A percentile compares a stretch with the other conserved stretches of the same genome.
Evolutionary conservation across 495 filamentous ascomycete genomes (phyloP).

Genomic region (Neurospora sp.): DNA sequence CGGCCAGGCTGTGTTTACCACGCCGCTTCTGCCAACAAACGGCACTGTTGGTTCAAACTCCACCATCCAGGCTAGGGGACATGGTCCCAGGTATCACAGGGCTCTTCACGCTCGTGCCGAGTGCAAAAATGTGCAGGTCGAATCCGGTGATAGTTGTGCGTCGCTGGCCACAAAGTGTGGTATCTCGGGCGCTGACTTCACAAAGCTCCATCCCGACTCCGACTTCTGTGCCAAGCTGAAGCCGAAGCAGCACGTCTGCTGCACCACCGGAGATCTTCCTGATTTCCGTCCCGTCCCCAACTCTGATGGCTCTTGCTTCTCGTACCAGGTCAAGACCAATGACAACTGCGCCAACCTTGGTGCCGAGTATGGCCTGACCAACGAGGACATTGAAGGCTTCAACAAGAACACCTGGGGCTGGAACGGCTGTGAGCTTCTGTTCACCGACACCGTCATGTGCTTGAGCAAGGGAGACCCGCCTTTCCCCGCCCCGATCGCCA

Average conservation of each 20-base stretch:
- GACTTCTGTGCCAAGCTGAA: conserved; percentile 27
- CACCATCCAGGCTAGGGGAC: neutral
- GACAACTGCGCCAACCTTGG: conserved; percentile 30
- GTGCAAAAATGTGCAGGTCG: conserved; percentile 16
- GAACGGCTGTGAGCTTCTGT: conserved; percentile 31
- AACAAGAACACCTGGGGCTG: conserved; percentile 44
- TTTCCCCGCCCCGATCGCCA: conserved; percentile 27
- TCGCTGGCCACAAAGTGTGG: conserved; percentile 31
- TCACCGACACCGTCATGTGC: conserved; percentile 27
- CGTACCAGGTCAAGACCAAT: conserved; percentile 19
- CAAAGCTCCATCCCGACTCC: conserved; percentile 26
- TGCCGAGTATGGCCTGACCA: conserved; percentile 20
- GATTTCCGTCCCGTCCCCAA: conserved; percentile 29
- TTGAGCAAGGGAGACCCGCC: conserved; percentile 37
- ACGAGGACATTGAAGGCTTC: conserved; percentile 21
- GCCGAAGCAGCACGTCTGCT: conserved; percentile 36
- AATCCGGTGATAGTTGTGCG: conserved; percentile 28
- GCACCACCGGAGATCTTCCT: conserved; percentile 27
- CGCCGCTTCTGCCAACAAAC: conserved; percentile 2
- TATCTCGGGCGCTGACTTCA: conserved; percentile 27
- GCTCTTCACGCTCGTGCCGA: neutral
- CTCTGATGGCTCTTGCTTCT: conserved; percentile 31
- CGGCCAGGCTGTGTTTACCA: conserved; percentile 11
- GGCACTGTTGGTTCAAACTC: neutral
- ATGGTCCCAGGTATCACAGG: neutral